phyloP scores from a whole-genome alignment of 495 filamentous ascomycete genomes.

The Penicillium coprophilum region DNA sequence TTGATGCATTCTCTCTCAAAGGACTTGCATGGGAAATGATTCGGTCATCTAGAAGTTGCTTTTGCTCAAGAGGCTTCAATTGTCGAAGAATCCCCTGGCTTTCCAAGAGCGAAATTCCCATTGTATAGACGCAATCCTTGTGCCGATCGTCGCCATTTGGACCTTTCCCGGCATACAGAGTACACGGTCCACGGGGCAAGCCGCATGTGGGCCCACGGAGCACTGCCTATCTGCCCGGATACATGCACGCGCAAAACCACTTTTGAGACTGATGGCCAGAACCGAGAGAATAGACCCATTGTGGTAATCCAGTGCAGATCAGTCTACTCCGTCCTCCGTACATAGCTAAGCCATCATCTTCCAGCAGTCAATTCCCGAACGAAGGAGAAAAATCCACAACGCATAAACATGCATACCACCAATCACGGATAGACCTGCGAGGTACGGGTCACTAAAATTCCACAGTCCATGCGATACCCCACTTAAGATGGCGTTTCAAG shows the following conservation, averaged over 20 bases:
- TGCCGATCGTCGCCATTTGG: conserved; percentile 19
- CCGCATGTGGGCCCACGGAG: conserved; percentile 24
- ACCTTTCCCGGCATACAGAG: conserved; percentile 18
- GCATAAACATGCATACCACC: conserved; percentile 10
- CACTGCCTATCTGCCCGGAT: conserved; percentile 16
- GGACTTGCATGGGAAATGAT: not conserved
- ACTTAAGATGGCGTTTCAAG: not conserved
- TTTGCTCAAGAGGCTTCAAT: too few species aligned
- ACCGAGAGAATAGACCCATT: conserved; percentile 12
- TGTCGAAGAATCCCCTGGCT: too few species aligned
- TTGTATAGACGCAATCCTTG: conserved; percentile 18
- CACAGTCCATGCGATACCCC: conserved; percentile 4
- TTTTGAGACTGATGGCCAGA: not conserved
- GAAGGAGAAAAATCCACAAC: conserved; percentile 11
- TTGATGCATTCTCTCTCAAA: not conserved
- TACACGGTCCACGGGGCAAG: conserved; percentile 17
- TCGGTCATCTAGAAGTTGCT: not conserved
- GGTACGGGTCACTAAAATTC: conserved; percentile 15
- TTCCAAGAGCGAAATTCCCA: too few species aligned
- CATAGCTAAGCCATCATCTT: conserved; percentile 13
- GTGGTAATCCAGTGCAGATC: conserved; percentile 3
- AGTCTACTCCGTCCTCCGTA: too few species aligned
- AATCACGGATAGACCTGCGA: conserved; percentile 17
- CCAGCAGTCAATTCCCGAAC: not conserved
- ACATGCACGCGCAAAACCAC: not conserved